These are phyloP conservation scores for Aspergillus carlsbadensis DNA, from an alignment of 495 filamentous ascomycete species.

Conservation along the genomic window DNA sequence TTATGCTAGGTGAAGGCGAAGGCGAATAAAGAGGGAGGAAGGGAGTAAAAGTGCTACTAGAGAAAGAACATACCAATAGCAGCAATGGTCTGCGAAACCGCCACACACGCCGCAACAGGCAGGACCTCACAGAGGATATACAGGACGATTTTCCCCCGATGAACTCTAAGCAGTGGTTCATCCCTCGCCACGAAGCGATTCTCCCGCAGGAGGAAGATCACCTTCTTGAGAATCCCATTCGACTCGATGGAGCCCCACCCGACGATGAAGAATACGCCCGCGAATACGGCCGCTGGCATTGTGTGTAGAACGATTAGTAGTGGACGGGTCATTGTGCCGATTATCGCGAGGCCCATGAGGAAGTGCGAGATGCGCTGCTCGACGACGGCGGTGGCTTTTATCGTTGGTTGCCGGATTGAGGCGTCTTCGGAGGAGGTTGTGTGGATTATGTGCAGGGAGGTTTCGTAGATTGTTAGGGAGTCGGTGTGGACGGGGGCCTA, in stretches of 20 bases:
- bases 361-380: constrained; percentile 84
- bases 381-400: constrained; percentile 62
- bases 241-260: constrained; percentile 66
- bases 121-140: constrained; percentile 67
- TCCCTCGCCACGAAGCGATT: constrained; percentile 50
- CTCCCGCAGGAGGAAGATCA: constrained; percentile 66
- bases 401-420: constrained; percentile 52
- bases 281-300: constrained; percentile 75
- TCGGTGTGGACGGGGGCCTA: constrained; percentile 80
- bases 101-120: constrained; percentile 75
- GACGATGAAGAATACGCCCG: constrained; percentile 86
- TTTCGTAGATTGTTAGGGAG: constrained; percentile 25
- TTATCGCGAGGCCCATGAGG: constrained; percentile 69
- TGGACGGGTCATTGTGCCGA: constrained; percentile 82
- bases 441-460: constrained; percentile 63
- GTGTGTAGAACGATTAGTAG: constrained; percentile 71
- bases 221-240: constrained; percentile 73
- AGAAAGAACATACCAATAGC: constrained; percentile 58
- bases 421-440: constrained; percentile 47
- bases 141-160: constrained; percentile 58
- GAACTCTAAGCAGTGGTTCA: constrained; percentile 58
- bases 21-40: no score
- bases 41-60: no score
- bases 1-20: no score
- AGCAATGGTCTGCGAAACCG: constrained; percentile 84